Percentiles rank a stretch among this genome's conserved stretches.
phyloP scores from a whole-genome alignment of 2,329 filamentous ascomycete genomes.

The Ophiostoma angusticollis region DNA sequence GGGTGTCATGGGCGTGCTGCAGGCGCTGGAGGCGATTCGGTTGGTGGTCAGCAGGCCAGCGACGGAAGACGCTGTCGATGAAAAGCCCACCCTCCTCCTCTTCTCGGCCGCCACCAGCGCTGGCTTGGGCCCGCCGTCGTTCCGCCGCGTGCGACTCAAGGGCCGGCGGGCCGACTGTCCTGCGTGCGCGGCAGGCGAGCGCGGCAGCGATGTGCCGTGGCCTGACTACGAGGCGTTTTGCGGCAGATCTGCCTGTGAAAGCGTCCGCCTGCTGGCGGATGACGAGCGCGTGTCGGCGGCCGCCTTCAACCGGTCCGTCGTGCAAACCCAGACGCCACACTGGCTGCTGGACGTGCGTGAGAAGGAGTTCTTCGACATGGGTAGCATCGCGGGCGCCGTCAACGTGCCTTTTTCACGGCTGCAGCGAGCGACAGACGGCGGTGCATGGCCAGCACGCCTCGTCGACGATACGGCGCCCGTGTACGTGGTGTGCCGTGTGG shows the following conservation, averaged over 20 bases:
- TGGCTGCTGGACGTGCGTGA: slow-evolving; percentile 74
- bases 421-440: slow-evolving; percentile 8
- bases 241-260: no score
- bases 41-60: slow-evolving; percentile 40
- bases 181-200: slow-evolving; percentile 59
- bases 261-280: slow-evolving; percentile 39
- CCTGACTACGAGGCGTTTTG: slow-evolving; percentile 84
- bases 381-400: slow-evolving; percentile 59
- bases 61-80: not conserved
- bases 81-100: slow-evolving; percentile 30
- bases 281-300: slow-evolving; percentile 55
- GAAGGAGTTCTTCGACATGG: slow-evolving; percentile 72
- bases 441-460: slow-evolving; percentile 25
- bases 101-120: slow-evolving; percentile 32
- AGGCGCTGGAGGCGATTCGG: slow-evolving; percentile 81
- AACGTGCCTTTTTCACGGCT: slow-evolving; percentile 55
- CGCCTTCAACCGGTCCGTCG: slow-evolving; percentile 37
- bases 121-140: slow-evolving; percentile 26
- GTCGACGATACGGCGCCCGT: slow-evolving; percentile 37
- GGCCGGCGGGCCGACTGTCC: slow-evolving; percentile 57
- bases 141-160: slow-evolving; percentile 65
- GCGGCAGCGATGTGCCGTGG: slow-evolving; percentile 31
- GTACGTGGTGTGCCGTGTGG: slow-evolving; percentile 60
- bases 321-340: slow-evolving; percentile 23
- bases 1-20: slow-evolving; percentile 81